Percentiles rank a stretch among this genome's conserved stretches.
These are phyloP conservation scores for Phytopythium boreale DNA, from an alignment of 352 stramenopile genomes.

Conservation along the genomic window DNA sequence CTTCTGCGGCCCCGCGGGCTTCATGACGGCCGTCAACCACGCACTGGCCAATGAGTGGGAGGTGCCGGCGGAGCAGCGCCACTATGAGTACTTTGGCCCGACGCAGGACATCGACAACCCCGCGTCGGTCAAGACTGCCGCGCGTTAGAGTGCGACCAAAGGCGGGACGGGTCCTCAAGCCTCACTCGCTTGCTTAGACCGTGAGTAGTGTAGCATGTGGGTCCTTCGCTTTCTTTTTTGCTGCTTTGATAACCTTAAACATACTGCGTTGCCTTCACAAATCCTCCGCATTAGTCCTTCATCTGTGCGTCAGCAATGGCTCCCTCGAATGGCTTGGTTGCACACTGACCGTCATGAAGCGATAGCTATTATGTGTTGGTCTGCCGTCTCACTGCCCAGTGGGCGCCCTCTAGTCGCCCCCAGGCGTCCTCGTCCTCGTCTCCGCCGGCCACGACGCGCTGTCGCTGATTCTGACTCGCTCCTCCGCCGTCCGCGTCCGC, in stretches of 20 bases:
- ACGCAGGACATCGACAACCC: slow-evolving; percentile 35
- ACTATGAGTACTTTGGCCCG: slow-evolving; percentile 67
- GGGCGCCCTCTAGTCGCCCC: not conserved
- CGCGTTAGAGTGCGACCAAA: not conserved
- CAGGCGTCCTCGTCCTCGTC: not conserved
- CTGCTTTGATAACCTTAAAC: not conserved
- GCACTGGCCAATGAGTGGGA: slow-evolving; percentile 34
- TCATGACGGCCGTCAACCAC: slow-evolving; percentile 44
- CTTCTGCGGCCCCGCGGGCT: slow-evolving; percentile 54
- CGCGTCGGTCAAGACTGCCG: slow-evolving; percentile 2
- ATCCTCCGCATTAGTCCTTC: not conserved
- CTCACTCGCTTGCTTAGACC: not conserved
- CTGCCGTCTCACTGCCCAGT: not conserved
- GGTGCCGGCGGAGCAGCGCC: slow-evolving; percentile 33
- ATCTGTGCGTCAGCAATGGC: too few species aligned
- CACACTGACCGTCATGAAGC: too few species aligned
- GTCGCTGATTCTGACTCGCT: slow-evolving; percentile 9
- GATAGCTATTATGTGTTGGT: not conserved
- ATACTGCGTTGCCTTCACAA: not conserved
- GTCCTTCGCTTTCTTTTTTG: not conserved
- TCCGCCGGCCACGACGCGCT: not conserved
- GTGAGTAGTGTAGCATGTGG: not conserved
- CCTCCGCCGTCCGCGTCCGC: not conserved
- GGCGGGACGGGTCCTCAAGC: too few species aligned
- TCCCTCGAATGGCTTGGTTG: too few species aligned